These are phyloP conservation scores for Austroboletus novae-zelandiae DNA, from an alignment of 1,284 basidiomycete genomes.

Conservation along the genomic window DNA sequence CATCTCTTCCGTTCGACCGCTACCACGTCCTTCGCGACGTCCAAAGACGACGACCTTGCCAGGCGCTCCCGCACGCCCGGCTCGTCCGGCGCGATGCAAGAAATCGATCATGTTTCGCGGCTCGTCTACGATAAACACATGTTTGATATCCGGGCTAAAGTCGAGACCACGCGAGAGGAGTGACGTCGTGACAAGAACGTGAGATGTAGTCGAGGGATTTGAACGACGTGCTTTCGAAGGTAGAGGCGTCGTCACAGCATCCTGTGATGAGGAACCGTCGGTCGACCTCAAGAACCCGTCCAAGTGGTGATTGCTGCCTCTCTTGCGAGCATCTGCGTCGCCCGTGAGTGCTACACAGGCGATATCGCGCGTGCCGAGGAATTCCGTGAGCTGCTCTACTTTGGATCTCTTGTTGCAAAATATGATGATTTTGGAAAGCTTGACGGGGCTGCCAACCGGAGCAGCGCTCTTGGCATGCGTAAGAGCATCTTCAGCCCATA, in stretches of 20 bases:
- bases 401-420: constrained; percentile 78
- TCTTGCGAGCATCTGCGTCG: constrained; percentile 50
- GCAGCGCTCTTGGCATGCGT: constrained; percentile 29
- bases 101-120: constrained; percentile 88
- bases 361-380: constrained; percentile 61
- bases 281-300: constrained; percentile 60
- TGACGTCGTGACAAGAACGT: constrained; percentile 85
- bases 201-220: constrained; percentile 40
- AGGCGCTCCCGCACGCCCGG: constrained; percentile 64
- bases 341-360: constrained; percentile 64
- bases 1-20: constrained; percentile 48
- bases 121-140: constrained; percentile 83
- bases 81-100: constrained; percentile 83
- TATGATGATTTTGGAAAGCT: constrained; percentile 64
- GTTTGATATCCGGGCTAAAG: constrained; percentile 71
- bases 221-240: constrained; percentile 11
- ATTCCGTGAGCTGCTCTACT: constrained; percentile 57
- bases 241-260: constrained; percentile 11
- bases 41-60: constrained; percentile 74
- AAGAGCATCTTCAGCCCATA: constrained; percentile 72
- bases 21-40: constrained; percentile 56
- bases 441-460: constrained; percentile 15
- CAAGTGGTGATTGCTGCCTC: constrained; percentile 73
- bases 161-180: constrained; percentile 89
- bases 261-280: constrained; percentile 1